Evolutionary conservation across 2,329 filamentous ascomycete species (phyloP).

Genomic region (Colletotrichum spaethianum): DNA sequence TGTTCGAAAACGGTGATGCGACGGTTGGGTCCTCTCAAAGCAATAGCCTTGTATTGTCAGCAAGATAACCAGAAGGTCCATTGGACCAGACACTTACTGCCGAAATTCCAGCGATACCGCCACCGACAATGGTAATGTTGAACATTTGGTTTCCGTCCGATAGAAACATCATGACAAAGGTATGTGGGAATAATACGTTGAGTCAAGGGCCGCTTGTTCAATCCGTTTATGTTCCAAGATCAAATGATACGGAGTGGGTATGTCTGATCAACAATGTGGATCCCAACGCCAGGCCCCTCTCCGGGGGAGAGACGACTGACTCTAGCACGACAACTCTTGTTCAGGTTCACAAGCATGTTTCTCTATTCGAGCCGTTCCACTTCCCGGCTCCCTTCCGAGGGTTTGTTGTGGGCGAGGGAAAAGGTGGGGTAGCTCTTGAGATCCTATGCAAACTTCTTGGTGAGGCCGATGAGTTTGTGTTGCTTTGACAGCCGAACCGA

Average conservation of each 20-base stretch:
- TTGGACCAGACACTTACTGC: background rate
- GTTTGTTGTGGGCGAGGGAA: background rate
- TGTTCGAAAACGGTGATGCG: slow-evolving; percentile 46
- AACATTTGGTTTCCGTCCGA: background rate
- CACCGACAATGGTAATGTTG: slow-evolving; percentile 45
- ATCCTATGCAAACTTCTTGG: background rate
- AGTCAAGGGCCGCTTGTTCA: too few species aligned
- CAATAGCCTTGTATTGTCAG: slow-evolving; percentile 48
- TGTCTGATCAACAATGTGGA: slow-evolving; percentile 5
- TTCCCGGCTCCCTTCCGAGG: background rate
- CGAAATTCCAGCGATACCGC: slow-evolving; percentile 36
- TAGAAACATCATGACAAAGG: background rate
- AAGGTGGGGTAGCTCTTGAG: slow-evolving; percentile 3
- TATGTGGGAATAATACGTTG: background rate
- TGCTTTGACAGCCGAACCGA: slow-evolving; percentile 21
- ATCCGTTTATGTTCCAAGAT: background rate
- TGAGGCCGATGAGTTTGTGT: background rate
- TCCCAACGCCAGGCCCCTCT: background rate
- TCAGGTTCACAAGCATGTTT: background rate
- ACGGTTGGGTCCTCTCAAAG: slow-evolving; percentile 49
- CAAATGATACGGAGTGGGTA: background rate
- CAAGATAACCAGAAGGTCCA: too few species aligned
- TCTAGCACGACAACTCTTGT: background rate
- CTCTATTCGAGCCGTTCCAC: background rate
- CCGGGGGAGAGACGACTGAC: background rate